A percentile compares a stretch with the other conserved stretches of the same genome.
Evolutionary conservation across 257 asterid species (phyloP).

Genomic region (Parsonsia alboflavescens): DNA sequence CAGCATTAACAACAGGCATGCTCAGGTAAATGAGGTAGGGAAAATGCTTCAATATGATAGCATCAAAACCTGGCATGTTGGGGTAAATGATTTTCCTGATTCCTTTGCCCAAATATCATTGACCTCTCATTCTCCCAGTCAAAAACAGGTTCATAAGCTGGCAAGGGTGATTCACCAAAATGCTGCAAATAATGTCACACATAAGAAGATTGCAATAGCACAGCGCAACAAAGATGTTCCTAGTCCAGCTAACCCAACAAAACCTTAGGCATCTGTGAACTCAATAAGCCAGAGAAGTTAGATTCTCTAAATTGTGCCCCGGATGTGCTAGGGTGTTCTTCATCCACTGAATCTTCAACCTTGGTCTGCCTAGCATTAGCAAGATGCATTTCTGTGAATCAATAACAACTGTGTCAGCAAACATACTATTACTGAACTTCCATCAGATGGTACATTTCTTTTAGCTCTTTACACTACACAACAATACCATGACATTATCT

Average conservation of each 20-base stretch:
- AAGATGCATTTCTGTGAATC: constrained; percentile 68
- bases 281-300: constrained; percentile 41
- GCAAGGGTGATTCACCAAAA: constrained; percentile 91
- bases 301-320: constrained; percentile 55
- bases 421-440: not conserved
- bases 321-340: constrained; percentile 79
- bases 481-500: not conserved
- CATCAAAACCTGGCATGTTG: constrained; percentile 67
- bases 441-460: not conserved
- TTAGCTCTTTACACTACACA: not conserved
- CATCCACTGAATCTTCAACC: constrained; percentile 58
- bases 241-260: constrained; percentile 5
- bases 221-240: not conserved
- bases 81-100: constrained; percentile 67
- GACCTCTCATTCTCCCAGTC: constrained; percentile 97
- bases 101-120: constrained; percentile 90
- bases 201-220: not conserved
- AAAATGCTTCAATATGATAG: not conserved
- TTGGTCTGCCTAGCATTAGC: constrained; percentile 69
- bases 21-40: not conserved
- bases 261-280: constrained; percentile 49
- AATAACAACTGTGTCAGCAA: constrained; percentile 20
- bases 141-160: constrained; percentile 96
- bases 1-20: not conserved
- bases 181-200: constrained; percentile 59